These are phyloP conservation scores for Ustilago curta DNA, from an alignment of 1,284 basidiomycete genomes.

Conservation along the genomic window DNA sequence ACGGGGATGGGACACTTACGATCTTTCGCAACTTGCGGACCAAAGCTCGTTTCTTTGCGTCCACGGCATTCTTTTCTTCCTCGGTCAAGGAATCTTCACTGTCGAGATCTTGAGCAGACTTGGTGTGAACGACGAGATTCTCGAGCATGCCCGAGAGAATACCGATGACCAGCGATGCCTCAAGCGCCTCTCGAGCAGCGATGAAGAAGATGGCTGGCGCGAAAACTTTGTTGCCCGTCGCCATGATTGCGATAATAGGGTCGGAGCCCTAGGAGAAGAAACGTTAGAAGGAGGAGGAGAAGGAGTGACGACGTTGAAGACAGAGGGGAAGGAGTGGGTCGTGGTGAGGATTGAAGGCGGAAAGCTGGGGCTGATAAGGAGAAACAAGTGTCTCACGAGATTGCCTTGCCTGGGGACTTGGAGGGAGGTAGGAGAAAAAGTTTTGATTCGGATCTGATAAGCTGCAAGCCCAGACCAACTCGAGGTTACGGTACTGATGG, in stretches of 20 bases:
- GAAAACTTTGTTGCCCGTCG: conserved; percentile 63
- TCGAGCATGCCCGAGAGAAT: conserved; percentile 66
- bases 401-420: not conserved
- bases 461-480: not conserved
- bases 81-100: conserved; percentile 16
- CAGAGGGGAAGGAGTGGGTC: conserved; percentile 7
- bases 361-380: not conserved
- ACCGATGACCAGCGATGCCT: conserved; percentile 66
- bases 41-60: conserved; percentile 38
- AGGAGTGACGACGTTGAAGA: not conserved
- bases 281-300: not conserved
- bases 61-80: conserved; percentile 13
- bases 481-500: not conserved
- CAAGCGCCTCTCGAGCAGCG: conserved; percentile 64
- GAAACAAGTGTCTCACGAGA: not conserved
- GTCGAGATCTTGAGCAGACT: conserved; percentile 23
- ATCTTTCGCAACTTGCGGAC: conserved; percentile 57
- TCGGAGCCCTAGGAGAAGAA: not conserved
- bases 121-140: conserved; percentile 53
- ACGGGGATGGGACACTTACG: conserved; percentile 26
- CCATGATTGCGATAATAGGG: conserved; percentile 12
- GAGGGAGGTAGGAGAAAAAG: not conserved
- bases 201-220: conserved; percentile 68
- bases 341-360: not conserved
- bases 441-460: conserved; percentile 35